These are phyloP conservation scores for Exophiala lecanii-corni DNA, from an alignment of 2,329 filamentous ascomycete genomes.

Conservation along the genomic window DNA sequence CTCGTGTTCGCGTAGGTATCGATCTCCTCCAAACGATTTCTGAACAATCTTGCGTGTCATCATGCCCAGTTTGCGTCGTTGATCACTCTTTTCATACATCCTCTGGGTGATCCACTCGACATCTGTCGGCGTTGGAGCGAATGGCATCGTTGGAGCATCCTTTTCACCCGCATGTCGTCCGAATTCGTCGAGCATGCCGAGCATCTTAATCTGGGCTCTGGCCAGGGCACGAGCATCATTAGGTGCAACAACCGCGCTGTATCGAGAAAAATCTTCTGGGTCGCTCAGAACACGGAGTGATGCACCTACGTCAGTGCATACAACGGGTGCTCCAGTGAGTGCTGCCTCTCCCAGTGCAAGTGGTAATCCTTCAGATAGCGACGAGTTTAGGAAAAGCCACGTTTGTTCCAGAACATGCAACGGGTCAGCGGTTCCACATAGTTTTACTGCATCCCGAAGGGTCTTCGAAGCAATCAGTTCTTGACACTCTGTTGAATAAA, in stretches of 20 bases:
- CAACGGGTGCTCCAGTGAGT: constrained; percentile 42
- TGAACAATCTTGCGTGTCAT: constrained; percentile 55
- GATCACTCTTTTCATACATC: constrained; percentile 57
- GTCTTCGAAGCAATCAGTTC: constrained; percentile 55
- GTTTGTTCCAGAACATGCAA: constrained; percentile 52
- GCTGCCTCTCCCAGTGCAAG: constrained; percentile 45
- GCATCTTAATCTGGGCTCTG: constrained; percentile 57
- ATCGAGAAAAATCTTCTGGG: constrained; percentile 45
- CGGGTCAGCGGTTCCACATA: constrained; percentile 55
- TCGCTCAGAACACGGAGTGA: constrained; percentile 40
- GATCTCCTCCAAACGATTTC: constrained; percentile 55
- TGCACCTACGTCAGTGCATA: constrained; percentile 40
- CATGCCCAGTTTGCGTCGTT: constrained; percentile 55
- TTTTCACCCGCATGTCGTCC: constrained; percentile 53
- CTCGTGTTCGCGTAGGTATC: constrained; percentile 59
- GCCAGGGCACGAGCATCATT: constrained; percentile 59
- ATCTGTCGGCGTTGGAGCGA: constrained; percentile 47
- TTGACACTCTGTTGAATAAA: constrained; percentile 56
- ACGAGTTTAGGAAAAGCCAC: constrained; percentile 52
- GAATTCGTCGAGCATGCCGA: constrained; percentile 60
- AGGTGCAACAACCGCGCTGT: constrained; percentile 60
- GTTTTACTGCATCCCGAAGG: constrained; percentile 46
- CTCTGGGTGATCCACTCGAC: constrained; percentile 51
- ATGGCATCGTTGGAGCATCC: constrained; percentile 41
- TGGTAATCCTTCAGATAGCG: constrained; percentile 42